Conservation (phyloP, 1,139 yeast species). For the Citeromyces hawaiiensis region DNA sequence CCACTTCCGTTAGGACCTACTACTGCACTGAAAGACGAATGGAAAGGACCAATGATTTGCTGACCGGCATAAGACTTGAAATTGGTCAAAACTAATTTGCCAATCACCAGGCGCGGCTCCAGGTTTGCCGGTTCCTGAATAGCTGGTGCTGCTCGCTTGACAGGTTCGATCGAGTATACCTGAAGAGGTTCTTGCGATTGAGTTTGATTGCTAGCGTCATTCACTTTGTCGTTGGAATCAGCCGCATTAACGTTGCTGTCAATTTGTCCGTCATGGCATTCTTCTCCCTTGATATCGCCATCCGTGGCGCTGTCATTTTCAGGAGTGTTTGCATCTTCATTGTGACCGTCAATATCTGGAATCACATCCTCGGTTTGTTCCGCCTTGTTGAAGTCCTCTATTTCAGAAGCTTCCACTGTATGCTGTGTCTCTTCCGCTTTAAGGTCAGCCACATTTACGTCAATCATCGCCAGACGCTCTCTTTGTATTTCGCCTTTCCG, state of each 20-base stretch:
- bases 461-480: not conserved
- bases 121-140: not conserved
- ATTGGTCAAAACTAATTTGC: conserved; percentile 60
- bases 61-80: conserved; percentile 94
- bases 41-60: conserved; percentile 93
- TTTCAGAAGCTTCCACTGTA: not conserved
- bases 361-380: not conserved
- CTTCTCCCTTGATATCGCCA: not conserved
- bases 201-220: not conserved
- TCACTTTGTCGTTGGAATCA: not conserved
- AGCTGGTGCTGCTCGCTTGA: not conserved
- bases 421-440: not conserved
- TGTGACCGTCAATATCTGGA: not conserved
- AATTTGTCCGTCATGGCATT: not conserved
- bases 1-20: conserved; percentile 99
- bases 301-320: not conserved
- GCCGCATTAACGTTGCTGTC: not conserved
- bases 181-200: not conserved
- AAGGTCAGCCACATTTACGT: not conserved
- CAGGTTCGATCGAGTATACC: not conserved
- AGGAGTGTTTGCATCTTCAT: not conserved
- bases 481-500: not conserved
- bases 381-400: not conserved
- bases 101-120: conserved; percentile 48
- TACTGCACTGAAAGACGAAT: conserved; percentile 87